Evolutionary conservation across 2,329 filamentous ascomycete genomes (phyloP).

Genomic region (Phialocephala sp.): DNA sequence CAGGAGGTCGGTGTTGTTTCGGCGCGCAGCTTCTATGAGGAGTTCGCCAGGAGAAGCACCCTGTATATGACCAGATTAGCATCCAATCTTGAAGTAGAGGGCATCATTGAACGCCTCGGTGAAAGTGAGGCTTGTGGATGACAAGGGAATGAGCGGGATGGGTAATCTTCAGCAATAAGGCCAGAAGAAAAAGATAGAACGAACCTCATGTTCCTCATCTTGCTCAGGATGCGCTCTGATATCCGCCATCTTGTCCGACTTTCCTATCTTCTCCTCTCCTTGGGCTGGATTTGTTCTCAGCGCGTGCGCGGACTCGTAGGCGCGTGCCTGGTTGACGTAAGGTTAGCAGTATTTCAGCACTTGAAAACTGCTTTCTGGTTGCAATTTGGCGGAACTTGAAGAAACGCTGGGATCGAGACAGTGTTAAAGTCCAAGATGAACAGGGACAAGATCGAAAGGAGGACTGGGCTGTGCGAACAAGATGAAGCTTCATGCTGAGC

Average conservation of each 20-base stretch:
- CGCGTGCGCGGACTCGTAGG: conserved; percentile 3
- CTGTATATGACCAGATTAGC: conserved; percentile 50
- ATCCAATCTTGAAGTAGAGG: not conserved
- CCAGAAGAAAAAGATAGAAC: conserved; percentile 13
- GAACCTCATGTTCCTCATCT: conserved; percentile 40
- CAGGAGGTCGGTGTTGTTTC: conserved; percentile 89
- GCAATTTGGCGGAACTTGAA: not conserved
- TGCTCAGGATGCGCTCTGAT: conserved; percentile 35
- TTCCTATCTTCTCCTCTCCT: not conserved
- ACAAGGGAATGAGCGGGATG: conserved; percentile 1
- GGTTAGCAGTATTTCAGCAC: conserved; percentile 4
- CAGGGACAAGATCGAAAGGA: not conserved
- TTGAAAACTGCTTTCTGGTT: conserved; percentile 4
- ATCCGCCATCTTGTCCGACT: conserved; percentile 38
- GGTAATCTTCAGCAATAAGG: conserved; percentile 3
- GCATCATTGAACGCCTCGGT: not conserved
- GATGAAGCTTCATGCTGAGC: conserved; percentile 11
- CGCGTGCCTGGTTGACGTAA: conserved; percentile 16
- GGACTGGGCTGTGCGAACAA: conserved; percentile 9
- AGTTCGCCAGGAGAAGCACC: conserved; percentile 86
- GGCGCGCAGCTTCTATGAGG: conserved; percentile 89
- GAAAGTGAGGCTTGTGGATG: not conserved
- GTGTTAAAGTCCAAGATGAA: not conserved
- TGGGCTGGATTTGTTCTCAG: not conserved
- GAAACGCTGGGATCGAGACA: not conserved